A percentile compares a stretch with the other conserved stretches of the same genome.
Evolutionary conservation across 805 yeast genomes (phyloP).

Genomic region (Ogataea haglerorum): DNA sequence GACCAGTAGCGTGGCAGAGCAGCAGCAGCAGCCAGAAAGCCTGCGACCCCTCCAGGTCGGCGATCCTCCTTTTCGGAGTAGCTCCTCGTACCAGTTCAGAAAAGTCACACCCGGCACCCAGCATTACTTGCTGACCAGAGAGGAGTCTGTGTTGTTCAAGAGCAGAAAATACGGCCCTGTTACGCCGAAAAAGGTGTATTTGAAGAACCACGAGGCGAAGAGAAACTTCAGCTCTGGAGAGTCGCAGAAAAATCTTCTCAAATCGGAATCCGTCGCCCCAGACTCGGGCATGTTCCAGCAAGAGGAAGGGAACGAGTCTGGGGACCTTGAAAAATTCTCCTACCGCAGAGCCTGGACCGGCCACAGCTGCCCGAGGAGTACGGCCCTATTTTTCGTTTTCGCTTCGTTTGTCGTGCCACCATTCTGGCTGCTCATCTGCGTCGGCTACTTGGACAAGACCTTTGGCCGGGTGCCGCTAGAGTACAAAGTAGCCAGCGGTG

Average conservation of each 20-base stretch:
- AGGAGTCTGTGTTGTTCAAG: conserved; percentile 6
- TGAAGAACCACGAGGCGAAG: conserved; percentile 5
- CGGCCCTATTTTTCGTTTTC: conserved; percentile 20
- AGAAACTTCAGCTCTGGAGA: conserved; percentile 12
- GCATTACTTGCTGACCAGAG: conserved; percentile 11
- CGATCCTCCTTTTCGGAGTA: not conserved
- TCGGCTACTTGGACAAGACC: conserved; percentile 26
- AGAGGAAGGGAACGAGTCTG: conserved; percentile 7
- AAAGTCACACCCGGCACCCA: conserved; percentile 19
- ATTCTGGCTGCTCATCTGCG: conserved; percentile 27
- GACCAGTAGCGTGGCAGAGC: not conserved
- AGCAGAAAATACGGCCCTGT: conserved; percentile 3
- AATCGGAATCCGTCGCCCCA: conserved; percentile 4
- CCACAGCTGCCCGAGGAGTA: conserved; percentile 11
- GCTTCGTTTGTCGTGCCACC: conserved; percentile 29
- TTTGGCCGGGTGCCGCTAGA: conserved; percentile 23
- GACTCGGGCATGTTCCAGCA: conserved; percentile 7
- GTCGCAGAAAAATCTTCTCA: conserved; percentile 12
- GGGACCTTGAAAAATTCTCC: conserved; percentile 1
- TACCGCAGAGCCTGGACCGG: conserved; percentile 2
- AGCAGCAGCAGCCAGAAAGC: too few relatives aligned
- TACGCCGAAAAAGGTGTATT: conserved; percentile 9
- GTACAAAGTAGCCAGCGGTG: conserved; percentile 23
- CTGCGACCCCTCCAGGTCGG: too few relatives aligned
- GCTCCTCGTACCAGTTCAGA: conserved; percentile 14